Percentiles rank a stretch among this genome's conserved stretches.
Conservation (phyloP, 495 filamentous ascomycete species). For the Tuber umbilicatum region DNA sequence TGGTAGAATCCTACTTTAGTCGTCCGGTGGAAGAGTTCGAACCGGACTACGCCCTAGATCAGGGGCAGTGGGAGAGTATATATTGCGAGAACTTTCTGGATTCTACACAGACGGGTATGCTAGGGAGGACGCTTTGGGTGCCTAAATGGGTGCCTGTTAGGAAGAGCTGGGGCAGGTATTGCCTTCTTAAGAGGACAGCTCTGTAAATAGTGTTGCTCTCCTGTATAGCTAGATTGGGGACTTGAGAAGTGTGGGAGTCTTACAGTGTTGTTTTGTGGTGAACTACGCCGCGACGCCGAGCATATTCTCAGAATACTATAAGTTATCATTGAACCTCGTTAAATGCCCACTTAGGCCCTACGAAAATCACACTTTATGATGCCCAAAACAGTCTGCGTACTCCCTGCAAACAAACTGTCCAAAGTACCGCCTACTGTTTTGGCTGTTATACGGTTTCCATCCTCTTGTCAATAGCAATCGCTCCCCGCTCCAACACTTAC, state of each 20-base stretch:
- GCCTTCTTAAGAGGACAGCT: slow-evolving; percentile 22
- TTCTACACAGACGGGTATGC: slow-evolving; percentile 59
- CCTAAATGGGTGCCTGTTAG: slow-evolving; percentile 47
- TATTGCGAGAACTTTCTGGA: slow-evolving; percentile 76
- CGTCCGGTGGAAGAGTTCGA: slow-evolving; percentile 55
- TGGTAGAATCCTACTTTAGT: slow-evolving; percentile 82
- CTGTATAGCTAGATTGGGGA: background rate
- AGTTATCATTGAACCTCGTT: too few species aligned
- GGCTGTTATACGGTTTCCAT: too few species aligned
- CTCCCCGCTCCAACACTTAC: too few species aligned
- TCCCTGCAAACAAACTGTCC: too few species aligned
- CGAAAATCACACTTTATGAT: too few species aligned
- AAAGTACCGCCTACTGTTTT: too few species aligned
- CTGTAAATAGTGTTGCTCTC: background rate
- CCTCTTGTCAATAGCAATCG: too few species aligned
- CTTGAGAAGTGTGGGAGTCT: background rate
- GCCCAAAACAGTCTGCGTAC: too few species aligned
- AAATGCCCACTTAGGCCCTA: too few species aligned
- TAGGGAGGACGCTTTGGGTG: slow-evolving; percentile 79
- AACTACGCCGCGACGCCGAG: too few species aligned
- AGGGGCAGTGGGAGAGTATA: slow-evolving; percentile 64
- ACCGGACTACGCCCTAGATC: slow-evolving; percentile 66
- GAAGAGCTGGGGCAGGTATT: slow-evolving; percentile 41
- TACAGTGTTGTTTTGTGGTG: background rate
- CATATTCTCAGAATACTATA: too few species aligned